Evolutionary conservation across 805 yeast genomes (phyloP).

Genomic region (Zygoascus biomembranicola): DNA sequence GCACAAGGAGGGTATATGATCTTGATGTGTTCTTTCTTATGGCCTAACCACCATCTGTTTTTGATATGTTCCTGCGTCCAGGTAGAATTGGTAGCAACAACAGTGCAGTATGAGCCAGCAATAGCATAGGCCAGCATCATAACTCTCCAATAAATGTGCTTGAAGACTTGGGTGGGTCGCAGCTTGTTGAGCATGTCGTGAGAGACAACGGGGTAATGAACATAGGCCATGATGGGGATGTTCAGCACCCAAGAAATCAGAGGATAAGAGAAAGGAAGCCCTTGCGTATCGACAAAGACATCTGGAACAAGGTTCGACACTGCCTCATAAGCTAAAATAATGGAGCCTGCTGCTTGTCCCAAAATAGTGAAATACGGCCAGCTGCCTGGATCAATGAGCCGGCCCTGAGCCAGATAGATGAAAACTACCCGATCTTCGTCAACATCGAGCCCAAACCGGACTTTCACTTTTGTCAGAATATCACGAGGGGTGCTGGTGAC

Average conservation of each 20-base stretch:
- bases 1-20: conserved; percentile 89
- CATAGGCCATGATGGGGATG: conserved; percentile 76
- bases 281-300: conserved; percentile 90
- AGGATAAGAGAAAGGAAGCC: conserved; percentile 82
- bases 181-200: conserved; percentile 61
- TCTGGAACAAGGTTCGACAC: conserved; percentile 65
- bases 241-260: conserved; percentile 46
- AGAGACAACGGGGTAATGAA: conserved; percentile 92
- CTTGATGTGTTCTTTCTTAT: conserved; percentile 28
- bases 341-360: conserved; percentile 83
- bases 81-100: conserved; percentile 72
- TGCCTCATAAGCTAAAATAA: conserved; percentile 62
- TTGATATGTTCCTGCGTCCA: conserved; percentile 83
- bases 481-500: conserved; percentile 38
- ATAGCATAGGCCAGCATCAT: conserved; percentile 57
- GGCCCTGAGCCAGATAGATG: conserved; percentile 47
- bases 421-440: conserved; percentile 47
- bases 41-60: conserved; percentile 50
- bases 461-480: conserved; percentile 34
- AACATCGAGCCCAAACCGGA: conserved; percentile 47
- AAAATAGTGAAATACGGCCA: conserved; percentile 78
- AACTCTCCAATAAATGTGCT: conserved; percentile 61
- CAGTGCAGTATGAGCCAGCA: conserved; percentile 58
- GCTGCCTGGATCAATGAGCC: conserved; percentile 56
- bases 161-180: conserved; percentile 24